A percentile compares a stretch with the other conserved stretches of the same genome.
phyloP scores from a whole-genome alignment of 148 eudicot species.

The Polygonum maritimum region DNA sequence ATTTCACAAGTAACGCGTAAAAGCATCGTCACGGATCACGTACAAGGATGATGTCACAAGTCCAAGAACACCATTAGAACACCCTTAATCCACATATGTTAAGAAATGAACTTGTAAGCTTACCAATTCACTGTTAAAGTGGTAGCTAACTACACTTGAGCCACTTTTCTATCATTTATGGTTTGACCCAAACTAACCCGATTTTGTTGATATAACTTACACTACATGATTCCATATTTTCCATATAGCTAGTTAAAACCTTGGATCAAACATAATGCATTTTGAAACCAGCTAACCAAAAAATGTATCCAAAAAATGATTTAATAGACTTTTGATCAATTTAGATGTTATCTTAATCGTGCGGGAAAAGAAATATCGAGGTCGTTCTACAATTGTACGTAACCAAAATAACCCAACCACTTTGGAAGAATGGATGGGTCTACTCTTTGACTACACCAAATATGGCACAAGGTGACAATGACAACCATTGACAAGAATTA shows the following conservation, averaged over 20 bases:
- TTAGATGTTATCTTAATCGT: background rate
- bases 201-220: no score
- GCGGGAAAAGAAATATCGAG: background rate
- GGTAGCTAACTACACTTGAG: background rate
- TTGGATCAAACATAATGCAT: no score
- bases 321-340: background rate
- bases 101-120: background rate
- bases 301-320: background rate
- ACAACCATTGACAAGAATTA: background rate
- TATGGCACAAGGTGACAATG: background rate
- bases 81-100: no score
- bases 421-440: background rate
- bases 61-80: background rate
- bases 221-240: no score
- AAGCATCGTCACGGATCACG: background rate
- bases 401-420: background rate
- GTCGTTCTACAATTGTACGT: background rate
- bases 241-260: no score
- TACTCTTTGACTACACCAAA: background rate
- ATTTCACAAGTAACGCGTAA: background rate
- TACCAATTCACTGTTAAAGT: background rate
- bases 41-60: background rate
- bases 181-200: no score
- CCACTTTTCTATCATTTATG: background rate
- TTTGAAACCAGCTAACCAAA: background rate